Base-by-base conservation (phyloP, 805 yeast species). In the Myxozyma neotropica region DNA sequence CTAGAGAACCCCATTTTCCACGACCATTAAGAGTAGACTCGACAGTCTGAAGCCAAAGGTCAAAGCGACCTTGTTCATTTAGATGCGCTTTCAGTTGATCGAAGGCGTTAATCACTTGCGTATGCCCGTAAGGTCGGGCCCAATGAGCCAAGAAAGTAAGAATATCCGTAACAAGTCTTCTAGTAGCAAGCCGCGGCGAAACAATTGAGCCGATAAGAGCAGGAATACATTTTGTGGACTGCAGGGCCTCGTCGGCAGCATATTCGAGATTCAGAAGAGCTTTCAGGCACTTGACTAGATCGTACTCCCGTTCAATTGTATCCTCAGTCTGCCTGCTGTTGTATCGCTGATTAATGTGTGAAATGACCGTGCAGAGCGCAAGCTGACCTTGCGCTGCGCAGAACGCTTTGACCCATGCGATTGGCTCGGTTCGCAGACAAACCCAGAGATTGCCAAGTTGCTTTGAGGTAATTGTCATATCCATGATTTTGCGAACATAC, bases 381-480 rank as follows among this genome's bases (percentile, higher is more conserved):
- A 86, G 80, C 59, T 87, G 90, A 8, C 98, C 98, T 71, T 89
- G 95, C 45, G 83, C 80, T 53, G 80, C 83, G n/a, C 90, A 78
- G 68, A 94, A 94, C 23, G 78, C 79, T 50, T 82, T 79, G 0
- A 89, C 94, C 97, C 98, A 93, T 38, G 77, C 81, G 23, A 84
- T 77, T 24, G 92, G 91, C 71, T 93, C 98, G 0, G 98, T 90
- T 64, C 98, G 83, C 44, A 93, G 77, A 48, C 96, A 89, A 4
- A 94, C 96, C 88, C 94, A 89, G 53, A 94, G 79, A 66, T 88
- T 88, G 40, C 87, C 89, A 64, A 93, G 77, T 71, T 92, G 89
- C 53, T 82, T 83, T 3, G 83, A 75, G 0, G 88, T 78, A 55
- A 92, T 84, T 33, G 83, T 74, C 67, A 87, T 87, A 38, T 87